Evolutionary conservation across 352 stramenopile genomes (phyloP), one percentile per base, ranked within the genome.

Genomic region (Globisporangium nodosum): DNA sequence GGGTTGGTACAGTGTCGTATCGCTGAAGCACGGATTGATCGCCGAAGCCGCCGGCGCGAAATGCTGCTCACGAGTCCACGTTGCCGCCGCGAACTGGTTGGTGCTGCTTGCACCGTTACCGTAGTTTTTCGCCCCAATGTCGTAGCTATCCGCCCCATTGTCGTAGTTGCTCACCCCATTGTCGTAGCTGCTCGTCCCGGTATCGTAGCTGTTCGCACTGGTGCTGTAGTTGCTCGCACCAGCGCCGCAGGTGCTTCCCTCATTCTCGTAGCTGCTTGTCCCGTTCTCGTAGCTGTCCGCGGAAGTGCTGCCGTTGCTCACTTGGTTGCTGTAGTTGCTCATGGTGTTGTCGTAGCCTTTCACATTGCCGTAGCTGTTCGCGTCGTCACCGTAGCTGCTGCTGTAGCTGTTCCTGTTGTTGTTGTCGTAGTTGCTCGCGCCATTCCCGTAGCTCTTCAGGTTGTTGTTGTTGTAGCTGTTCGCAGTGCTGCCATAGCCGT

Each of bases 161-260:
- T 30, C 60, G 27, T 21, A 62, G 57, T 24, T 64, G 58, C 20
- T 61, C 21, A 15, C 53, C 35, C 40, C 49, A 18, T 11, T 27
- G 11, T 20, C 18, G 13, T 13, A 46, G 65, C 33, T 55, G 46
- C 2, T 40, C 35, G 35, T 15, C 31, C 35, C 42, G n/a, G 2
- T 40, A 2, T 13, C 24, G 20, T 13, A 46, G 65, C 33, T 55
- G 46, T 15, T 40, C 58, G 49, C 47, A 13, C 15, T 60, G 54
- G 58, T 61, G 49, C 24, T 60, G 65, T 27, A 60, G 57, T 8
- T 67, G 45, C 45, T 72, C 59, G 21, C 27, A 31, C 43, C 67
- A 39, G 9, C 52, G 24, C 24, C 24, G 24, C 24, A 27, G 24
- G 24, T 27, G 24, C 24, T 27, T 3, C 24, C 24, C 24, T 27